Percentiles rank a stretch among this genome's conserved stretches.
Evolutionary conservation across 495 filamentous ascomycete genomes (phyloP).

Genomic region (Hypoxylon trugodes): DNA sequence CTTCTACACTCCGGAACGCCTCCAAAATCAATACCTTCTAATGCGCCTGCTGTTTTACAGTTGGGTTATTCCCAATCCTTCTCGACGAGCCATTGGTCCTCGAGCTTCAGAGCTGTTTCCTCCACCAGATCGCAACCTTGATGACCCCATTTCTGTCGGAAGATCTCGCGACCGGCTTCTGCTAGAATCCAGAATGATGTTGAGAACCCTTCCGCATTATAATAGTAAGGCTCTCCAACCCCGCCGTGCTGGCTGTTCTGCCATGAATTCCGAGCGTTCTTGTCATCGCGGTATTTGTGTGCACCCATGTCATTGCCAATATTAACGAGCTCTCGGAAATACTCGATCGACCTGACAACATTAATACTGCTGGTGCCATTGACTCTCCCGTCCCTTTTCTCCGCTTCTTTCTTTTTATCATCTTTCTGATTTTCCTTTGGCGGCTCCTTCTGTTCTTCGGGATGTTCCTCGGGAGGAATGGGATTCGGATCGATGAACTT

Average conservation of each 20-base stretch:
- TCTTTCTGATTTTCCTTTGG: background rate
- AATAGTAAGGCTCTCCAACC: conserved; percentile 63
- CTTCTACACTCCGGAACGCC: background rate
- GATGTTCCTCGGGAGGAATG: conserved; percentile 20
- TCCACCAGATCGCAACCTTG: conserved; percentile 39
- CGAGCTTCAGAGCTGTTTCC: conserved; percentile 36
- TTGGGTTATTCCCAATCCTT: conserved; percentile 41
- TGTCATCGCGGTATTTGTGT: conserved; percentile 50
- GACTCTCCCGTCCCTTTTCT: conserved; percentile 4
- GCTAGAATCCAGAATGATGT: conserved; percentile 43
- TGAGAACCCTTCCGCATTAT: conserved; percentile 58
- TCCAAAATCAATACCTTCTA: background rate
- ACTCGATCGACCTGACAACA: conserved; percentile 41
- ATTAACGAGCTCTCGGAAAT: conserved; percentile 47
- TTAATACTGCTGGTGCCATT: background rate
- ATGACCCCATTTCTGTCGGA: conserved; percentile 46
- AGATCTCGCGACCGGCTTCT: conserved; percentile 43
- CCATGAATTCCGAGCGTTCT: conserved; percentile 59
- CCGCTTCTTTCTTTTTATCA: background rate
- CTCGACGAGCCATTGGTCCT: conserved; percentile 46
- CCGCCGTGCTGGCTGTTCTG: conserved; percentile 60
- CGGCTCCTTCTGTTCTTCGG: conserved; percentile 1
- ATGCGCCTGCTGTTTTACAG: background rate
- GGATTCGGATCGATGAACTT: conserved; percentile 47
- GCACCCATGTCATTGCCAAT: conserved; percentile 50